Evolutionary conservation across 768 basidiomycete species (phyloP), one percentile per base, ranked within the genome.

Genomic region (Calocybe indica): DNA sequence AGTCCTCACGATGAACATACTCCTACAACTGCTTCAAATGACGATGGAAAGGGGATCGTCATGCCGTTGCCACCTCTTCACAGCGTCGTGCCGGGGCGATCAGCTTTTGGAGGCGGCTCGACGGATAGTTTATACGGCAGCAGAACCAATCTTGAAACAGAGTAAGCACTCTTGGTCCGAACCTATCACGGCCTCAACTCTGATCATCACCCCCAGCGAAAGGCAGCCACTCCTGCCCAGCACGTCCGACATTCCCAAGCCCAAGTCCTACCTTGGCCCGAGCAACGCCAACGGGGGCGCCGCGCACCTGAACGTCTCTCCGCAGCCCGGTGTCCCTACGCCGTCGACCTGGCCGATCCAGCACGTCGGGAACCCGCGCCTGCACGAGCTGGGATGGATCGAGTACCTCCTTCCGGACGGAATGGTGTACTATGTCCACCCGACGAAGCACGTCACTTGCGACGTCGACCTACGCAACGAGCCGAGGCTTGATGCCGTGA

Each of bases 361-460:
- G 48, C 58, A 39, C 57, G 31, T 52, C 64, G 49, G 49, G 46
- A 15, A 47, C 53, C 69, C 65, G 12, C 63, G 66, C 3, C 66
- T 78, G 5, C 72, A 72, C 53, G 70, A 76, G 9, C 74, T 82
- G 13, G 89, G 89, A 3, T 91, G 88, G 88, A 70, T 78, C 41
- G 85, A 84, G 57, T 80, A 86, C 58, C 70, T 76, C 14, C 77
- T 92, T n/a, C 88, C 89, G 1, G 85, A 89, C 55, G 79, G 78
- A 7, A 66, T 75, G 4, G 67, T 76, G 33, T 92, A 92, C 64
- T 92, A 82, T 56, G 74, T 78, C 38, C 85, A 88, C 57, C 75
- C 78, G 3, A 76, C 73, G 9, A 63, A 74, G 34, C 78, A 74
- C 37, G 70, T 82, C 45, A 80, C 79, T n/a, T 85, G 86, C 12